Evolutionary conservation across 768 basidiomycete species (phyloP).

Genomic region (Tulasnella calospora): DNA sequence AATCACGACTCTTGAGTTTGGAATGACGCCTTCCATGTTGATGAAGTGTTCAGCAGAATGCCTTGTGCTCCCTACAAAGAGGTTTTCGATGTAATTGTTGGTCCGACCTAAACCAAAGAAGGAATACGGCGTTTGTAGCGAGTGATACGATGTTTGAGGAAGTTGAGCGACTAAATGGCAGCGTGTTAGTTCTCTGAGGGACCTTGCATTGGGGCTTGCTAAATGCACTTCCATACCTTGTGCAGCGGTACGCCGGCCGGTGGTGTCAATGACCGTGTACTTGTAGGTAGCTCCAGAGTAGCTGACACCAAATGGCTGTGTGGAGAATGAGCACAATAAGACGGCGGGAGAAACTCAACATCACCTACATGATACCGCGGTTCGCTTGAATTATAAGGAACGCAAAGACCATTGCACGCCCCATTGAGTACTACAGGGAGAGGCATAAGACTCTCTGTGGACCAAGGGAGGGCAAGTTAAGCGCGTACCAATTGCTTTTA

Average conservation of each 20-base stretch:
- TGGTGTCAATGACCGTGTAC: slow-evolving; percentile 91
- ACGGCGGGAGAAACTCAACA: not conserved
- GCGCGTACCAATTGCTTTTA: slow-evolving; percentile 83
- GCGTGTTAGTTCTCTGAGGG: slow-evolving; percentile 22
- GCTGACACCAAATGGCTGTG: slow-evolving; percentile 85
- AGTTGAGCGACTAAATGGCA: slow-evolving; percentile 73
- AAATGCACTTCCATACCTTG: slow-evolving; percentile 53
- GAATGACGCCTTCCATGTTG: slow-evolving; percentile 94
- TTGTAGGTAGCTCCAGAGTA: slow-evolving; percentile 95
- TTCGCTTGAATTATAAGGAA: slow-evolving; percentile 51
- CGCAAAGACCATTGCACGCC: slow-evolving; percentile 80
- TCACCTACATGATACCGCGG: slow-evolving; percentile 64
- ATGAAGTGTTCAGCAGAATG: slow-evolving; percentile 69
- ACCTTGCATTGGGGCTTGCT: not conserved
- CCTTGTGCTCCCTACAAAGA: slow-evolving; percentile 90
- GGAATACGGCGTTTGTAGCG: slow-evolving; percentile 85
- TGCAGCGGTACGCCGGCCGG: slow-evolving; percentile 80
- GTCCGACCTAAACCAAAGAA: slow-evolving; percentile 96
- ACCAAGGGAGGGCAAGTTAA: not conserved
- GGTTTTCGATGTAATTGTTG: slow-evolving; percentile 98
- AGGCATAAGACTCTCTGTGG: not conserved
- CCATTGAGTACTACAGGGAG: slow-evolving; percentile 72
- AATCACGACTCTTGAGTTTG: slow-evolving; percentile 96
- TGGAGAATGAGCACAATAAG: not conserved
- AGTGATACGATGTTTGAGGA: slow-evolving; percentile 86